Base-by-base conservation (phyloP, 495 filamentous ascomycete species). In the Penicillium silybi region DNA sequence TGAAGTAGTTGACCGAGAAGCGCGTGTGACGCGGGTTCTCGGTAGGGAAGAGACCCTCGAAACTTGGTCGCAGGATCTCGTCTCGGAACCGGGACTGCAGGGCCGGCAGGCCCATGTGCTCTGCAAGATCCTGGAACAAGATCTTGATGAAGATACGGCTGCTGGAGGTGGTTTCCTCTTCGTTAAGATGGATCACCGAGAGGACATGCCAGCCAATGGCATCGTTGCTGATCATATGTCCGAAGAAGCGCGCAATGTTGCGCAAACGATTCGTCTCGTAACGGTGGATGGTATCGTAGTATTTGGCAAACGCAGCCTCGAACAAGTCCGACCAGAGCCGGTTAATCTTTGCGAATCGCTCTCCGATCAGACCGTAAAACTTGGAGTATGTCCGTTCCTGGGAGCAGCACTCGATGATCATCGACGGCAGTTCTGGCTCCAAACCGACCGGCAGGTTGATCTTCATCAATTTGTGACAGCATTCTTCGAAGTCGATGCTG, bases 1-100 rank as follows among this genome's bases (percentile, higher is more conserved):
- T 99, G 69, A 97, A 97, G 73, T 95, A 99, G 68, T 99, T 99
- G 82, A 97, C 95, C 17, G 92, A 89, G 76, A 99, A 99, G 39
- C 93, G 85, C 13, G 89, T 92, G 68, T 96, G 90, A 50, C 87
- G 83, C 7, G 89, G 83, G 61, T 92, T 89, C 62, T 97, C 90
- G 34, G 63, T 63, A 0, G 93, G 95, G 80, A 99, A 99, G 8
- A 99, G 72, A 44, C 95, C 92, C 25, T 86, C 80, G 52, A 95
- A 85, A 61, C 83, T 87, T 41, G 89, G 82, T 48, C 85, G 85
- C 13, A 96, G 76, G 26, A 83, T 76, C 13, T 91, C 85, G 56
- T 96, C 89, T 60, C 79, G 83, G 57, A 96, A 71, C 18, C 86
- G 84, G 37, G 83, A 80, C 58, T 86, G 83, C 37, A 99, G 69